Base-by-base conservation (phyloP, 306 rosid species). In the Cotoneaster glaucophyllus region DNA sequence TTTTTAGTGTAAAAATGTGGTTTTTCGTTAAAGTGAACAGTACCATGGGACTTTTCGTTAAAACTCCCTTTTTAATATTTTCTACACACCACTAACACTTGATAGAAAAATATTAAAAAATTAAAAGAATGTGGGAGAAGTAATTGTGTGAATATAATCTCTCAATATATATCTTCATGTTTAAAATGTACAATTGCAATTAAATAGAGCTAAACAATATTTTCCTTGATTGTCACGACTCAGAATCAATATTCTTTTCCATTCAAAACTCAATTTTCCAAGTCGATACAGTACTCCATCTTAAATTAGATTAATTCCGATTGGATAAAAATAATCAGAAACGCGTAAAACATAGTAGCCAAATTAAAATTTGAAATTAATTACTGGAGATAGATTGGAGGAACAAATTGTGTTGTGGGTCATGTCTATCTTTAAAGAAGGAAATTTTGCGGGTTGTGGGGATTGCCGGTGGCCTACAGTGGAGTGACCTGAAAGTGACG, bases 401-500 rank as follows among this genome's bases (percentile, higher is more conserved):
- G 64, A 24, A 58, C 29, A 58, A 58, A 22, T 58, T 58, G 3
- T 4, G 19, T 15, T 8, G 74, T 76, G 71, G 84, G 70, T 56
- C 78, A 66, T 56, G 84, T 56, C 71, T 71, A 81, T 81, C 81
- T 70, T 12, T 11, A 64, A 31, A 45, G 45, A 71, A 57, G 57
- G 48, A 64, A 43, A 11, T 66, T 78, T 76, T 57, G 74, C 74
- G 74, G 78, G 57, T 76, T 71, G 70, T 24, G 58, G 37, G 78
- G 39, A 76, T 81, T 76, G 56, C 70, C 65, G 26, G 78, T 76
- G 84, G 29, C 74, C 70, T 70, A 70, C 78, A 74, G 56, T 31
- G 52, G 77, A 70, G 84, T 61, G 72, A 71, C 77, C 37, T 25
- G 77, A 71, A 28, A 61, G 44, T 45, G 45, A 62, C 44, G 34